These are phyloP conservation scores for Meripilus lineatus DNA, from an alignment of 1,284 basidiomycete species.

Conservation along the genomic window DNA sequence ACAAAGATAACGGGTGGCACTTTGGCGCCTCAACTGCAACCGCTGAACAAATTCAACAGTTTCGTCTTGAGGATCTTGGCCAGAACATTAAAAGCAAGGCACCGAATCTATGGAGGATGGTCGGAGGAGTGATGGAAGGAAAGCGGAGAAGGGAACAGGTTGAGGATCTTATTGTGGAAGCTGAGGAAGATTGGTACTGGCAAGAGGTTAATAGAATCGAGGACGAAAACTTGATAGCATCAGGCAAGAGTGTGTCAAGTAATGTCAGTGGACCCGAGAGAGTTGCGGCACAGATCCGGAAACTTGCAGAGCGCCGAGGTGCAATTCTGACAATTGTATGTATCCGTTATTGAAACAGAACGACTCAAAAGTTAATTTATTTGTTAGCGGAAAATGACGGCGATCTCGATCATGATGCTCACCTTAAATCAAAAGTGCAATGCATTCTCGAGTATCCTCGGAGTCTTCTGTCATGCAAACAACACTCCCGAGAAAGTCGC, in stretches of 20 bases:
- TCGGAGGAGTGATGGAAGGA: too few relatives aligned
- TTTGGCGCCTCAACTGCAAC: slow-evolving; percentile 13
- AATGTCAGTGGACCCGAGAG: too few relatives aligned
- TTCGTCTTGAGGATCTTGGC: slow-evolving; percentile 14
- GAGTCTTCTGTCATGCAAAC: background rate
- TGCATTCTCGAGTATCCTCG: background rate
- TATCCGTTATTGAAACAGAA: background rate
- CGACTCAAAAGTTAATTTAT: background rate
- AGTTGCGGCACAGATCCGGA: too few relatives aligned
- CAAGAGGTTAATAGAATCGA: background rate
- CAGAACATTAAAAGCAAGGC: too few relatives aligned
- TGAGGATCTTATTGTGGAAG: too few relatives aligned
- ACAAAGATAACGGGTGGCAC: too few relatives aligned
- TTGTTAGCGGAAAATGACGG: background rate
- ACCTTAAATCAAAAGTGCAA: slow-evolving; percentile 2
- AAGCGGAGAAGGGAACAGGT: too few relatives aligned
- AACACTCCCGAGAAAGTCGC: background rate
- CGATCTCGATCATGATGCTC: background rate
- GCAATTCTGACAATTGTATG: background rate
- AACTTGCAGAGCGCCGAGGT: background rate
- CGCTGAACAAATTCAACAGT: slow-evolving; percentile 11
- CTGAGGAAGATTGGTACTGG: background rate
- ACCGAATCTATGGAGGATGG: too few relatives aligned
- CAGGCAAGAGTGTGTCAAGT: too few relatives aligned
- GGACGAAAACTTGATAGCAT: background rate